Evolutionary conservation across 179 eudicot species (phyloP), one percentile per base, ranked within the genome.

Genomic region (Sideroxylon spinosum): DNA sequence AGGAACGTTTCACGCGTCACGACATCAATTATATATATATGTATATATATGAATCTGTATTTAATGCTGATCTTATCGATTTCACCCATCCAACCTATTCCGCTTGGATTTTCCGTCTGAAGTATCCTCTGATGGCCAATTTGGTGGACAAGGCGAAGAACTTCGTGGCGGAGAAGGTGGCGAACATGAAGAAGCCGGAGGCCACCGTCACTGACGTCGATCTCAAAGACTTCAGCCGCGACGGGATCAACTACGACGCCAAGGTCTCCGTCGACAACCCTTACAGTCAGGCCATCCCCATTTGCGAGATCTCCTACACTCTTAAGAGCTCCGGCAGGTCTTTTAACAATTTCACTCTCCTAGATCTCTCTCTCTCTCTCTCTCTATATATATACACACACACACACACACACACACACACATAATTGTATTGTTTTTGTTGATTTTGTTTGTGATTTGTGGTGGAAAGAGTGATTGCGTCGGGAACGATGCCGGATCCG

Each of bases 401-500:
- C 10, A 3, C 5, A 37, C 5, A 37, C 5, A 37, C 5, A 37
- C 5, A 37, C 5, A 37, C 5, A 1, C 5, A 1, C 5, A 0
- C 44, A 37, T 6, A 37, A 37, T 37, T 37, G 44, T 37, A 3
- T 37, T 37, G 44, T 37, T 37, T 37, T 1, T 37, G 44, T 37
- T 37, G 44, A 37, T 37, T 17, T 44, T 23, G 16, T 16, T 37
- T 23, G 44, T 60, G 64, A 23, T 7, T 29, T 29, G 11, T 9
- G 46, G 44, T 1, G 48, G 25, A 28, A 37, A 89, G 90, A 81
- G 87, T 83, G 82, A 84, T 91, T 37, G 80, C 86, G 6, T 84
- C 92, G 0, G 97, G 97, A 2, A 83, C 60, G 7, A 78, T 91
- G 17, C 86, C 91, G 5, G 97, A 93, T 78, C 94, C 94, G 19